Conservation (phyloP, 2,329 filamentous ascomycete genomes). For the Sporothrix variecibatus region DNA sequence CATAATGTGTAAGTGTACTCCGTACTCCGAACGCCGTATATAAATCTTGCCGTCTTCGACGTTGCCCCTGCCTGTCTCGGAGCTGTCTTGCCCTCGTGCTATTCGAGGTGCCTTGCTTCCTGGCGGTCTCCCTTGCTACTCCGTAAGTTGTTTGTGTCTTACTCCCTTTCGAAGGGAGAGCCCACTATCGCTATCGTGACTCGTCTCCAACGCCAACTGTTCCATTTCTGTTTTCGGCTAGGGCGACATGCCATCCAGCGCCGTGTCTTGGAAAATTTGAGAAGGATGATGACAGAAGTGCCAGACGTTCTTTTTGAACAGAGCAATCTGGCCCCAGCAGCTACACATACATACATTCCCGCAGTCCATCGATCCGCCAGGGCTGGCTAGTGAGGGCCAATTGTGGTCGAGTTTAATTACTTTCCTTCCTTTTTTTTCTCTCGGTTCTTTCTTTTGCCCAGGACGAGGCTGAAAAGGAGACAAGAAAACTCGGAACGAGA, state of each 20-base stretch:
- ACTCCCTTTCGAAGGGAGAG: background rate
- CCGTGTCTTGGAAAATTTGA: background rate
- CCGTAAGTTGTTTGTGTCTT: background rate
- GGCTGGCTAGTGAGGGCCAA: background rate
- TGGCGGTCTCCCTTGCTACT: background rate
- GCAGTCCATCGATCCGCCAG: background rate
- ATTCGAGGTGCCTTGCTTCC: background rate
- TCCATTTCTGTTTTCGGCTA: slow-evolving; percentile 16
- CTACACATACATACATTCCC: background rate
- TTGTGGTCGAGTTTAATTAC: slow-evolving; percentile 2
- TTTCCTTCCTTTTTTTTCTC: background rate
- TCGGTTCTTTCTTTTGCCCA: background rate
- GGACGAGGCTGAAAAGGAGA: slow-evolving; percentile 20
- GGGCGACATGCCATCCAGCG: background rate
- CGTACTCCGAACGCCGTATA: too few relatives aligned
- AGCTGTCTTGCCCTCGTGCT: background rate
- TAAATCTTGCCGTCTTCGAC: background rate
- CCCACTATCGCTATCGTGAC: background rate
- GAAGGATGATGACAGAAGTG: background rate
- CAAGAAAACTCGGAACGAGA: background rate
- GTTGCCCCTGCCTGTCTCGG: background rate
- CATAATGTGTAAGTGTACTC: background rate
- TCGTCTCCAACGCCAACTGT: background rate
- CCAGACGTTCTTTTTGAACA: background rate
- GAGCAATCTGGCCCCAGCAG: background rate